These are phyloP conservation scores for Rhododendron henanense DNA, from an alignment of 148 eudicot species.

Conservation along the genomic window DNA sequence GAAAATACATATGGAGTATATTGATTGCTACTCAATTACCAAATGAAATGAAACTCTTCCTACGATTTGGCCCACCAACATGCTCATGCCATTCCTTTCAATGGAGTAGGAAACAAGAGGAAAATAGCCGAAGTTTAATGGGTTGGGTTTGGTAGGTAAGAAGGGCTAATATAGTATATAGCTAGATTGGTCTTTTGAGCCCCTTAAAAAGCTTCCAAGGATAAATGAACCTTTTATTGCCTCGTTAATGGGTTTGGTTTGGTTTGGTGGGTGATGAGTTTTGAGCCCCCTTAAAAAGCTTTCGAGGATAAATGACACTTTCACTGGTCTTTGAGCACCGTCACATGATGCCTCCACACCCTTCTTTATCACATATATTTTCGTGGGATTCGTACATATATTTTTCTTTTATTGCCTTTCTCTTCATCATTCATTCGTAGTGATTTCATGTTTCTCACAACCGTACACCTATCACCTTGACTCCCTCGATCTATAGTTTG, in stretches of 20 bases:
- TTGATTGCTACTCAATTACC: background rate
- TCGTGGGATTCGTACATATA: too few species aligned
- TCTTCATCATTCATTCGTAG: background rate
- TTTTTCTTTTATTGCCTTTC: background rate
- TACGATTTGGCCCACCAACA: slow-evolving; percentile 2
- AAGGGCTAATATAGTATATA: background rate
- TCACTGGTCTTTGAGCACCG: too few species aligned
- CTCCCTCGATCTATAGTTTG: too few species aligned
- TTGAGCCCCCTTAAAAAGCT: background rate
- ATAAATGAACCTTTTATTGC: background rate
- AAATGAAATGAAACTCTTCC: background rate
- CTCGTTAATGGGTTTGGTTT: background rate
- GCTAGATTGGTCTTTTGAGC: background rate
- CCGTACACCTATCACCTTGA: background rate
- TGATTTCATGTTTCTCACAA: background rate
- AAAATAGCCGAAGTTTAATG: background rate
- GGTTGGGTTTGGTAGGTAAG: background rate
- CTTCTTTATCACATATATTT: too few species aligned
- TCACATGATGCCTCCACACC: too few species aligned
- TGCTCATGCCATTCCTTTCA: background rate
- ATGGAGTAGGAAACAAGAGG: background rate
- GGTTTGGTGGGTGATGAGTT: background rate
- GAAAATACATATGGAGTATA: background rate
- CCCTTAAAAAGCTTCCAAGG: background rate
- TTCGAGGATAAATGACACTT: background rate